Conservation (phyloP, 257 asterid genomes). For the Euphrasia confusa region DNA sequence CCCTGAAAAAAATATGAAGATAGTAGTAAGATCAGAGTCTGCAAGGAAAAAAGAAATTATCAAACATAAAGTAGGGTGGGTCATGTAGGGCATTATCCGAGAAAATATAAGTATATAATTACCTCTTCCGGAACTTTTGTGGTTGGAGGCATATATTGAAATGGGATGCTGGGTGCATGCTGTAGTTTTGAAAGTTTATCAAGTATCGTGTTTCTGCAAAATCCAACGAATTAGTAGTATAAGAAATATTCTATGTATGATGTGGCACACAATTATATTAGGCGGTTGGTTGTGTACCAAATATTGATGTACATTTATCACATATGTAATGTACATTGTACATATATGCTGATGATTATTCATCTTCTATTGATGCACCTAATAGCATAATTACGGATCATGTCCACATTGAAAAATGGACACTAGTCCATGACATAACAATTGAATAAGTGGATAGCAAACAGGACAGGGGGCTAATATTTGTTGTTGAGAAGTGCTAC, state of each 20-base stretch:
- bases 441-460: too few relatives aligned
- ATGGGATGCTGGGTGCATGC: conserved; percentile 80
- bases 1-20: conserved; percentile 35
- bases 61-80: neutral
- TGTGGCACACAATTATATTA: neutral
- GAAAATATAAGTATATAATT: conserved; percentile 22
- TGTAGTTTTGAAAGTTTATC: conserved; percentile 69
- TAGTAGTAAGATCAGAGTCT: neutral
- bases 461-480: neutral
- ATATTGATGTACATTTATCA: neutral
- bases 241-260: conserved; percentile 4
- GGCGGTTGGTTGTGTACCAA: too few relatives aligned
- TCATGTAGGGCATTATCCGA: conserved; percentile 12
- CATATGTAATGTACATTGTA: neutral
- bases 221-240: conserved; percentile 17
- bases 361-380: too few relatives aligned
- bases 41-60: conserved; percentile 11
- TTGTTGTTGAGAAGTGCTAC: too few relatives aligned
- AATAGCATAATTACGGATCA: too few relatives aligned
- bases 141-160: conserved; percentile 62
- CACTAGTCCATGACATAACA: too few relatives aligned
- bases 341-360: too few relatives aligned
- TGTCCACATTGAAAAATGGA: too few relatives aligned
- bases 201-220: conserved; percentile 65
- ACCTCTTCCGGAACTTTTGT: conserved; percentile 77